Evolutionary conservation across 2,329 filamentous ascomycete genomes (phyloP).

Genomic region (Talaromyces verruculosus): DNA sequence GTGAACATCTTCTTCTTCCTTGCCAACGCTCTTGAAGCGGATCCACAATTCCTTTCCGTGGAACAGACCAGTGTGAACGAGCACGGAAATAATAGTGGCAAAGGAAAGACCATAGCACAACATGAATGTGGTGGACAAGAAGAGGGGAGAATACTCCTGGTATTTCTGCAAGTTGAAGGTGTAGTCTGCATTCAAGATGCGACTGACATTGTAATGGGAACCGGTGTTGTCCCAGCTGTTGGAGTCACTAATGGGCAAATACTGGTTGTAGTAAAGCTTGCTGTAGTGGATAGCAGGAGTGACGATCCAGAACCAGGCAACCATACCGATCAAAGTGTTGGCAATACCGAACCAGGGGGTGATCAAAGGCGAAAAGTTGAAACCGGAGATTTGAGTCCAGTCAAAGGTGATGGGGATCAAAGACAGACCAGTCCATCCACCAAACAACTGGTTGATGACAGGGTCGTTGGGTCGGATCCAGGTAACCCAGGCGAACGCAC

Average conservation of each 20-base stretch:
- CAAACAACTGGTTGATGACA: conserved; percentile 71
- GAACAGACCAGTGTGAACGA: conserved; percentile 68
- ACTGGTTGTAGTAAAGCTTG: conserved; percentile 64
- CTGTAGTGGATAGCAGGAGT: conserved; percentile 64
- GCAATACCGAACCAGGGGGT: conserved; percentile 73
- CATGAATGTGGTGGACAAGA: conserved; percentile 68
- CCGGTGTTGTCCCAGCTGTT: conserved; percentile 72
- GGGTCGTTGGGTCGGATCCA: conserved; percentile 70
- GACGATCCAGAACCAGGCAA: conserved; percentile 64
- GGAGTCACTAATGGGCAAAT: conserved; percentile 68
- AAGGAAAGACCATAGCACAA: conserved; percentile 71
- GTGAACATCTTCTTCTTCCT: conserved; percentile 56
- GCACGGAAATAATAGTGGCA: conserved; percentile 66
- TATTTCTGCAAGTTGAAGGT: conserved; percentile 66
- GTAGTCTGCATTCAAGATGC: conserved; percentile 61
- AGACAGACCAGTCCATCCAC: conserved; percentile 65
- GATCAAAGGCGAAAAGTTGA: conserved; percentile 66
- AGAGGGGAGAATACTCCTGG: conserved; percentile 61
- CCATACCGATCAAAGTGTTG: conserved; percentile 68
- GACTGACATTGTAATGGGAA: conserved; percentile 61
- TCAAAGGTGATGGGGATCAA: conserved; percentile 73
- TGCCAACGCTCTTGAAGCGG: conserved; percentile 60
- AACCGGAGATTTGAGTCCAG: conserved; percentile 72
- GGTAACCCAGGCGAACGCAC: conserved; percentile 68
- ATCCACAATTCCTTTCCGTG: conserved; percentile 66